These are phyloP conservation scores for Chytriomyces confervae DNA, from an alignment of 192 early-diverging fungal species.

Conservation along the genomic window DNA sequence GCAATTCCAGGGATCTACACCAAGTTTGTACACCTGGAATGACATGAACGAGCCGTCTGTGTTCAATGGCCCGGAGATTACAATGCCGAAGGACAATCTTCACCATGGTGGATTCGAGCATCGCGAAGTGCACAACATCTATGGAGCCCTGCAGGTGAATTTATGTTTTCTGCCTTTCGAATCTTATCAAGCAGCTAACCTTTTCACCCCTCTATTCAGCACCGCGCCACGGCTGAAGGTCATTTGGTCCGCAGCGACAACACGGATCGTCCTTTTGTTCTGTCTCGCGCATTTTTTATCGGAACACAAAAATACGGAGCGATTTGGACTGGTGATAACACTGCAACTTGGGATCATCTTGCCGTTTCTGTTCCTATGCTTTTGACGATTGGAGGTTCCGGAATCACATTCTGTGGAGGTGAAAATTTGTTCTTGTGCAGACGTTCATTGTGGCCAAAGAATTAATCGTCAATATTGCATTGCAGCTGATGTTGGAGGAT, in stretches of 20 bases:
- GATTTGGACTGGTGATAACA: conserved; percentile 98
- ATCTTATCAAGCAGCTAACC: background rate
- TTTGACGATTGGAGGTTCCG: conserved; percentile 82
- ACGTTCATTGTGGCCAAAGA: conserved; percentile 9
- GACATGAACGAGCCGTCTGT: conserved; percentile 99
- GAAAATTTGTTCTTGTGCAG: background rate
- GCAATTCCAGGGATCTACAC: conserved; percentile 68
- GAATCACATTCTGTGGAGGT: conserved; percentile 87
- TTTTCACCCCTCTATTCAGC: conserved; percentile 46
- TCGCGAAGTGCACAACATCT: conserved; percentile 94
- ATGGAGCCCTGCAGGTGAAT: conserved; percentile 75
- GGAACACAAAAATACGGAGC: conserved; percentile 95
- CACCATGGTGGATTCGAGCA: conserved; percentile 91
- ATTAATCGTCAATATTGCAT: conserved; percentile 27
- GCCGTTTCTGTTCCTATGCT: conserved; percentile 86
- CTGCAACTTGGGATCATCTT: conserved; percentile 87
- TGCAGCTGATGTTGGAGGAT: conserved; percentile 91
- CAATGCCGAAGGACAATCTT: conserved; percentile 91
- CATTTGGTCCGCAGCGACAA: conserved; percentile 55
- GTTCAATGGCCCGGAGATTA: conserved; percentile 97
- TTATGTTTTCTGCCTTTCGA: conserved; percentile 46
- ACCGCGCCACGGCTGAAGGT: conserved; percentile 85
- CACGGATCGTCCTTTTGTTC: conserved; percentile 84
- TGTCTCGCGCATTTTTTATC: conserved; percentile 95
- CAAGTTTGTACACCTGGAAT: conserved; percentile 90